Conservation (phyloP, 345 rosid genomes). For the Hirschfeldia incana region DNA sequence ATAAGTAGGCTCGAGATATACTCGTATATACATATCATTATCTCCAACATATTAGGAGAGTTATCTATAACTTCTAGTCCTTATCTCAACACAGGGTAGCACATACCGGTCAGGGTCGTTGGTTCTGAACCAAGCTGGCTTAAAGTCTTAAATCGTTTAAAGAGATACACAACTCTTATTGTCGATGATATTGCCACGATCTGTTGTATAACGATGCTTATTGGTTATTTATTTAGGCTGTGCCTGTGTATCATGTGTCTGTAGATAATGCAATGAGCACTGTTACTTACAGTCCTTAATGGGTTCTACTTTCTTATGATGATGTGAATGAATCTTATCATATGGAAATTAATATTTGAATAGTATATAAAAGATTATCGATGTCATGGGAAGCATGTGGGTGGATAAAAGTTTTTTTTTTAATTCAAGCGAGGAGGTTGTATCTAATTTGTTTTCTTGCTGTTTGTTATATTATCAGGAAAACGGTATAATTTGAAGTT, state of each 20-base stretch:
- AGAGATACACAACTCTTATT: neutral
- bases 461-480: neutral
- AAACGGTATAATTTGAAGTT: neutral
- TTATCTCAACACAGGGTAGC: neutral
- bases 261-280: constrained; percentile 26
- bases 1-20: too few relatives aligned
- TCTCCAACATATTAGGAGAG: too few relatives aligned
- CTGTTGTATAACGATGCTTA: constrained; percentile 21
- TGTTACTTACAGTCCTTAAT: neutral
- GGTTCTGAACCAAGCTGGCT: constrained; percentile 39
- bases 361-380: constrained; percentile 2
- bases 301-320: neutral
- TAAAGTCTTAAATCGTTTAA: neutral
- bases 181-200: neutral
- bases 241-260: constrained; percentile 6
- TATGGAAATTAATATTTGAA: constrained; percentile 10
- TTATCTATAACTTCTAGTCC: too few relatives aligned
- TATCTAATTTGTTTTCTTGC: neutral
- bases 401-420: constrained; percentile 11
- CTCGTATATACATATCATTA: too few relatives aligned
- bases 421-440: constrained; percentile 23
- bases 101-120: constrained; percentile 33
- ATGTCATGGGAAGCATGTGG: constrained; percentile 31
- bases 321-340: too few relatives aligned
- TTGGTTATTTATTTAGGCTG: constrained; percentile 10